Evolutionary conservation across 2,329 filamentous ascomycete genomes (phyloP).

Genomic region (Zalaria sp.): DNA sequence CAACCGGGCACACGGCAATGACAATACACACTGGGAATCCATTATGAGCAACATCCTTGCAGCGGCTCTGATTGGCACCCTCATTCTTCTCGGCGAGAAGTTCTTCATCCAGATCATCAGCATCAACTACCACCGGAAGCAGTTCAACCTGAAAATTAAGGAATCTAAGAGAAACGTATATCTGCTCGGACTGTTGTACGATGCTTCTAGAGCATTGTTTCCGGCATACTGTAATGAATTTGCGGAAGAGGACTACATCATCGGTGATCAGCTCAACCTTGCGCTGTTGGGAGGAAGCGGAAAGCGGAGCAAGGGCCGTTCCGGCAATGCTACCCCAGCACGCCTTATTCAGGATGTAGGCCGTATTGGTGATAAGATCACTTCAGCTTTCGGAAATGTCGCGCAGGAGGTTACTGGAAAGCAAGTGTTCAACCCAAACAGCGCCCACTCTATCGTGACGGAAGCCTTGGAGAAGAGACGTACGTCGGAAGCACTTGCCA

Average conservation of each 20-base stretch:
- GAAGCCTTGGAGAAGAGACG: conserved; percentile 74
- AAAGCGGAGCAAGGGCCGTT: conserved; percentile 34
- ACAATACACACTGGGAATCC: conserved; percentile 32
- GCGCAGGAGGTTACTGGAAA: conserved; percentile 92
- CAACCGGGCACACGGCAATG: conserved; percentile 6
- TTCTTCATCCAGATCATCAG: conserved; percentile 69
- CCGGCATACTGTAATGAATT: conserved; percentile 90
- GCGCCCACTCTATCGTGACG: conserved; percentile 77
- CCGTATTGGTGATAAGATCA: conserved; percentile 82
- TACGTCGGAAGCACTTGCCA: conserved; percentile 83
- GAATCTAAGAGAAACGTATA: conserved; percentile 78
- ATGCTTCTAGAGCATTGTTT: conserved; percentile 77
- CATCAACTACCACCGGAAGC: conserved; percentile 73
- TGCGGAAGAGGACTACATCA: conserved; percentile 77
- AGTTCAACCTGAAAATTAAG: conserved; percentile 70
- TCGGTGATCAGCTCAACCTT: conserved; percentile 60
- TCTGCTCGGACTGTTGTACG: conserved; percentile 73
- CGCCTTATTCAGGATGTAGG: conserved; percentile 56
- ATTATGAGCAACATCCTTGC: conserved; percentile 51
- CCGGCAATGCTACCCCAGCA: conserved; percentile 62
- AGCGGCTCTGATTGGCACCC: conserved; percentile 51
- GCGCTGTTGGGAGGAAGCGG: conserved; percentile 40
- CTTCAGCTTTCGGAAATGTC: conserved; percentile 81
- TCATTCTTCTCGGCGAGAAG: conserved; percentile 64
- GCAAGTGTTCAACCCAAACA: conserved; percentile 84